Base-by-base conservation (phyloP, 176 grass and related monocot genomes). In the Miscanthus lutarioriparius region DNA sequence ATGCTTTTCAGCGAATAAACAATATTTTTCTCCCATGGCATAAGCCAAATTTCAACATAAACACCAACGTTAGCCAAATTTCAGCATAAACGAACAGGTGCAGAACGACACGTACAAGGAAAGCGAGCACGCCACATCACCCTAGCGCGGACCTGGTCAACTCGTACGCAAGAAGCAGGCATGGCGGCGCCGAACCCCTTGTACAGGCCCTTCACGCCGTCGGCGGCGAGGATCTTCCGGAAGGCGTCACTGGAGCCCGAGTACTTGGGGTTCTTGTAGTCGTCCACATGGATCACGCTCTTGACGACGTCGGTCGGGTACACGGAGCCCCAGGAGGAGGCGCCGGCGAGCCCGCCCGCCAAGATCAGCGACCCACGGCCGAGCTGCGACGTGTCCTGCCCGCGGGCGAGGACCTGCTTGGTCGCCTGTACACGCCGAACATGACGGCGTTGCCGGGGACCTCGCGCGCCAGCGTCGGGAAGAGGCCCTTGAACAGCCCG, bases 231-330 rank as follows among this genome's bases (percentile, higher is more conserved):
- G 65, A 91, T 93, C 87, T 93, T 97, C 83, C 83, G 74, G 76
- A 97, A 82, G 15, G 94, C 94, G 86, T 82, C 84, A 14, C 91
- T 81, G 36, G 94, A 91, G 26, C 94, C 89, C 14, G 49, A 78
- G 84, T 93, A 97, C 44, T 90, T 97, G 10, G 89, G 94, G 22
- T 92, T 94, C 88, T 91, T 93, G 87, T 86, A 93, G 67, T 94
- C 90, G 28, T 97, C 95, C 70, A 97, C 95, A 91, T 94, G 92
- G 82, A 95, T 89, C 78, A 95, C 95, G 23, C 95, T 97, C 89
- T 97, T 93, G 13, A 97, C 85, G 5, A 97, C 92, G 35, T 97
- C 95, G 20, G 95, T 91, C 1, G 92, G 95, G 70, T 95, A 97
- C 58, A 97, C 92, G 0, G 71, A 69, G n/a, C 28, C 14, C 94